Evolutionary conservation across 352 stramenopile genomes (phyloP), one percentile per base, ranked within the genome.

Genomic region (Phytopythium oedochilum): DNA sequence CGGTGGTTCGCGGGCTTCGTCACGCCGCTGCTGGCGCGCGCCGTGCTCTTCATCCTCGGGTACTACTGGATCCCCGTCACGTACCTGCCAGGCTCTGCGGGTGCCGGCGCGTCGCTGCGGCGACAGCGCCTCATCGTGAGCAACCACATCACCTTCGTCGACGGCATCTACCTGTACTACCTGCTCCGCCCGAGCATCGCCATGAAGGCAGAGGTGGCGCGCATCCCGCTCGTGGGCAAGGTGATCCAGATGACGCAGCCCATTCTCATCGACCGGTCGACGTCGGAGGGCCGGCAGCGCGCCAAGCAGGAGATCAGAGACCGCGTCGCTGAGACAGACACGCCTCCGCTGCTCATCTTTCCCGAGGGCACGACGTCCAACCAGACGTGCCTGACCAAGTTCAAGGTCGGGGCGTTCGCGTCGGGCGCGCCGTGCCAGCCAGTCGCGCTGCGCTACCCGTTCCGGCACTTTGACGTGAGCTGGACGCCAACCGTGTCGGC

Each of bases 331-430:
- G 61, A 78, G 43, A 42, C 71, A 0, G 60, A 42, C 8, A 71
- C 75, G 51, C 80, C 80, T 11, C 78, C 78, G 39, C 66, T 91
- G 54, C 69, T 91, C 10, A 77, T 91, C 14, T 91, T 91, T 42
- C 80, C 80, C 0, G 75, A 86, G 38, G 80, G 80, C 35, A 91
- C 78, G n/a, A 91, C 80, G 10, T 86, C 75, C 23, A 88, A 83
- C 66, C 78, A 89, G 53, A 44, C 69, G 35, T 83, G 73, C 44
- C 56, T 91, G 12, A 88, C 74, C 44, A 85, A 86, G 63, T 91
- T 91, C 60, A 91, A 91, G 39, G 68, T 86, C 20, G 80, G 80
- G 2, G 83, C 78, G 6, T 91, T 91, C 46, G 67, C 78, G n/a
- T 72, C 71, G 4, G 80, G 75, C 4, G 53, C 75, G 14, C 67